Evolutionary conservation across 2,329 filamentous ascomycete species (phyloP).

Genomic region (Bipolaris sorokiniana): DNA sequence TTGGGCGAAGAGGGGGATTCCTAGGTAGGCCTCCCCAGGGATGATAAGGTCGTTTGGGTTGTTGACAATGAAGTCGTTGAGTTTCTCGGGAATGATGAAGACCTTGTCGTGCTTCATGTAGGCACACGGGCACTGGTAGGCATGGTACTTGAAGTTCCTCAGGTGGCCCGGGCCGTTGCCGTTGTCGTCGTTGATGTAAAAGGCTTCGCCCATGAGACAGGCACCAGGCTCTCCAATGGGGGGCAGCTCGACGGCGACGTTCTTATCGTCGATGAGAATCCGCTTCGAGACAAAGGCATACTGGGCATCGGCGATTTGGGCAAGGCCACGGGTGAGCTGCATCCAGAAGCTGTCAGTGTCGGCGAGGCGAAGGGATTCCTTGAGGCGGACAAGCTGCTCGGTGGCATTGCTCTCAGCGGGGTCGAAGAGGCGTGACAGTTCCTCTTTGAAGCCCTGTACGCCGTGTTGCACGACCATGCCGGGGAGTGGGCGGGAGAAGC

Average conservation of each 20-base stretch:
- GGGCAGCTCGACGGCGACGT: conserved; percentile 65
- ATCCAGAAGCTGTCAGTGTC: conserved; percentile 68
- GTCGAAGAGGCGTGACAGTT: conserved; percentile 41
- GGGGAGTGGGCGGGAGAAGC: conserved; percentile 49
- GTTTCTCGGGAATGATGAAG: conserved; percentile 68
- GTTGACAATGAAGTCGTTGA: conserved; percentile 64
- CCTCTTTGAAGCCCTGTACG: conserved; percentile 52
- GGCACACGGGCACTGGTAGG: conserved; percentile 68
- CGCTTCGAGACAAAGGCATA: conserved; percentile 72
- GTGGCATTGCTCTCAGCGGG: conserved; percentile 65
- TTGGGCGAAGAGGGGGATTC: conserved; percentile 68
- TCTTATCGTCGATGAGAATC: conserved; percentile 64
- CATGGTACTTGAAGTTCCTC: conserved; percentile 68
- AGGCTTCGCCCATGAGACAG: conserved; percentile 68
- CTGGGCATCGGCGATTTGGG: conserved; percentile 67
- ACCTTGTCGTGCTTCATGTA: conserved; percentile 76
- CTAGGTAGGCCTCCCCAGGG: conserved; percentile 69
- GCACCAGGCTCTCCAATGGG: conserved; percentile 66
- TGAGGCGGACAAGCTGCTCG: conserved; percentile 66
- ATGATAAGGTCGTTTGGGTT: conserved; percentile 68
- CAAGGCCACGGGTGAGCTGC: conserved; percentile 67
- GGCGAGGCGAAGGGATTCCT: conserved; percentile 60
- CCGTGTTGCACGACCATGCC: conserved; percentile 54
- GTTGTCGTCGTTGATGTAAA: conserved; percentile 69
- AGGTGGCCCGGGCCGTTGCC: conserved; percentile 57